Conservation (phyloP, 1,139 yeast species). For the Yamadazyma triangularis region DNA sequence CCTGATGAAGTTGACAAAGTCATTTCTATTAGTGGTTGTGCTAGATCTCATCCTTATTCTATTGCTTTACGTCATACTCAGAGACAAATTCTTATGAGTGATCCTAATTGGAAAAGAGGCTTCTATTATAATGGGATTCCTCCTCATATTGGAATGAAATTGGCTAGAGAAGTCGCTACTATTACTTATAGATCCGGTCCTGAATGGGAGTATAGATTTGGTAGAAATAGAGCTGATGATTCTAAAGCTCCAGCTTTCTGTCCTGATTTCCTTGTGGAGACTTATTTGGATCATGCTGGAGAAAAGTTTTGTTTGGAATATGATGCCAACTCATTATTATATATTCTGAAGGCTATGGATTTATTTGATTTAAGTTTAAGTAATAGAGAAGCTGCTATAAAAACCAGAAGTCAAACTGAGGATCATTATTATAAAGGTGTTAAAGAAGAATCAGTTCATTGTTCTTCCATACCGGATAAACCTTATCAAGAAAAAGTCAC, state of each 20-base stretch:
- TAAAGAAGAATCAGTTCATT: neutral
- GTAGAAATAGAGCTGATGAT: slow-evolving; percentile 83
- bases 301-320: slow-evolving; percentile 89
- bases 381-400: slow-evolving; percentile 40
- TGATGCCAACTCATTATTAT: slow-evolving; percentile 85
- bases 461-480: slow-evolving; percentile 38
- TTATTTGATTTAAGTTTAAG: slow-evolving; percentile 71
- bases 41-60: slow-evolving; percentile 89
- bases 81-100: slow-evolving; percentile 90
- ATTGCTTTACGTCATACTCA: slow-evolving; percentile 93
- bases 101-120: slow-evolving; percentile 92
- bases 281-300: slow-evolving; percentile 91
- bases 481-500: slow-evolving; percentile 53
- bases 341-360: slow-evolving; percentile 93
- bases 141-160: slow-evolving; percentile 93
- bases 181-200: slow-evolving; percentile 94
- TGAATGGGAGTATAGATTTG: slow-evolving; percentile 93
- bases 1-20: slow-evolving; percentile 71
- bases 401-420: slow-evolving; percentile 36
- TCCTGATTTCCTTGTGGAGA: slow-evolving; percentile 89
- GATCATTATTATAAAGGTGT: slow-evolving; percentile 13
- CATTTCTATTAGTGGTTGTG: slow-evolving; percentile 83
- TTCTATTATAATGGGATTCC: slow-evolving; percentile 75
- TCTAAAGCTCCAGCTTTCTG: slow-evolving; percentile 78
- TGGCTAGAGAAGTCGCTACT: slow-evolving; percentile 90